Evolutionary conservation across 176 grass and related monocot species (phyloP), one percentile per base, ranked within the genome.

Genomic region (Hordeum marinum): DNA sequence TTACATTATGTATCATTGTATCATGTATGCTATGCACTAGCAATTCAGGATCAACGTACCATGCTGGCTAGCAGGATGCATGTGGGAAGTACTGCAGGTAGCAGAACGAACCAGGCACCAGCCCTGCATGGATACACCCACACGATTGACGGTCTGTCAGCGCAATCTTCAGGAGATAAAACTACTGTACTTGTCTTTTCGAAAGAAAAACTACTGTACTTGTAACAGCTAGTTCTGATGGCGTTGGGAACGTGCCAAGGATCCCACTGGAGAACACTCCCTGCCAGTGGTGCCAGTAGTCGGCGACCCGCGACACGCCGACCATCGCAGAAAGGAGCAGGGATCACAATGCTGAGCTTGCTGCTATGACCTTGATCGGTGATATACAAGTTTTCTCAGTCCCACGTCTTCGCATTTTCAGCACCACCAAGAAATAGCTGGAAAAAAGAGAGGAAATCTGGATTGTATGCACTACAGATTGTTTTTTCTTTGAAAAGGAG

Each of bases 231-330:
- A 7, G 36, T 37, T 59, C 9, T 59, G 63, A 69, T 29, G 54
- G 17, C 0, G 13, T 35, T 21, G 21, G 7, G 12, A 34, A 34
- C 69, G 24, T 55, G 73, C 87, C 87, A 1, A 88, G 41, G 27
- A 84, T 78, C 4, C 81, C 81, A 45, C 87, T 75, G 6, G 76
- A 46, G 24, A 90, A 82, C 64, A 90, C 84, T 4, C 83, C 88
- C 66, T 90, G 84, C 88, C 88, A 90, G 8, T 90, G 88, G 74
- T 90, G 88, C 84, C 88, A 90, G 84, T 90, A 86, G 79, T 1
- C 29, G 29, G 29, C 29, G 29, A 29, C 2, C 29, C 84, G 25
- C 11, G 88, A 90, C 5, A 90, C 65, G 6, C 70, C 88, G 29
- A 29, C 43, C 83, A 90, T 63, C 13, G 88, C 79, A 0, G 88